These are phyloP conservation scores for Acacia concinna DNA, from an alignment of 331 rosid species.

Conservation along the genomic window DNA sequence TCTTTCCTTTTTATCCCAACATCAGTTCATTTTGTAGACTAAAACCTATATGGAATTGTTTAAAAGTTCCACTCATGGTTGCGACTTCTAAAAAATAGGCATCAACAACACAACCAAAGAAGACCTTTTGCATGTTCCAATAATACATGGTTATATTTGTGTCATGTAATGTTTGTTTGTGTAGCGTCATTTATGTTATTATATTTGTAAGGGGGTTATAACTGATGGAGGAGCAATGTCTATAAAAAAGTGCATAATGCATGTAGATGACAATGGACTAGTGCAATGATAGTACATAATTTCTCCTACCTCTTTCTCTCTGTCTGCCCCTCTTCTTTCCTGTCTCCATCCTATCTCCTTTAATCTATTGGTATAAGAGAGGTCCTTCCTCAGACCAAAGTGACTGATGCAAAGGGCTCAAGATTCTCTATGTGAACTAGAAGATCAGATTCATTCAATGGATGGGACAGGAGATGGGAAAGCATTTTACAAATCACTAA, in stretches of 20 bases:
- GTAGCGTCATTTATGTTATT: not conserved
- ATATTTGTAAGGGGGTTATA: not conserved
- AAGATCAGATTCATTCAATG: not conserved
- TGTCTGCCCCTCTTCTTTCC: not conserved
- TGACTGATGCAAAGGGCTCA: not conserved
- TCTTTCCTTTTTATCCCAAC: not conserved
- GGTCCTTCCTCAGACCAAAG: not conserved
- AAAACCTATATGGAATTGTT: not conserved
- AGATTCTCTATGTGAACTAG: not conserved
- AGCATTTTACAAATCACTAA: not conserved
- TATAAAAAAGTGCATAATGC: not conserved
- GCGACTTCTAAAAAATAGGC: not conserved
- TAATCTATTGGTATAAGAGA: too few species aligned
- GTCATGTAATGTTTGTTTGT: not conserved
- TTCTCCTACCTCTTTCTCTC: not conserved
- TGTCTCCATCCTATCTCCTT: not conserved
- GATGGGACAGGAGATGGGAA: not conserved
- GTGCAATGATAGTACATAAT: not conserved
- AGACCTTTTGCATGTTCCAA: not conserved
- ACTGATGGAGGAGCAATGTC: not conserved
- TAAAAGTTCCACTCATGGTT: not conserved
- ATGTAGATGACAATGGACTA: not conserved
- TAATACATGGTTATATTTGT: not conserved
- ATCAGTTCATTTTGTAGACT: not conserved
- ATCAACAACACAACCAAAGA: not conserved